Base-by-base conservation (phyloP, 176 grass and related monocot species). In the Elaeis guineensis region DNA sequence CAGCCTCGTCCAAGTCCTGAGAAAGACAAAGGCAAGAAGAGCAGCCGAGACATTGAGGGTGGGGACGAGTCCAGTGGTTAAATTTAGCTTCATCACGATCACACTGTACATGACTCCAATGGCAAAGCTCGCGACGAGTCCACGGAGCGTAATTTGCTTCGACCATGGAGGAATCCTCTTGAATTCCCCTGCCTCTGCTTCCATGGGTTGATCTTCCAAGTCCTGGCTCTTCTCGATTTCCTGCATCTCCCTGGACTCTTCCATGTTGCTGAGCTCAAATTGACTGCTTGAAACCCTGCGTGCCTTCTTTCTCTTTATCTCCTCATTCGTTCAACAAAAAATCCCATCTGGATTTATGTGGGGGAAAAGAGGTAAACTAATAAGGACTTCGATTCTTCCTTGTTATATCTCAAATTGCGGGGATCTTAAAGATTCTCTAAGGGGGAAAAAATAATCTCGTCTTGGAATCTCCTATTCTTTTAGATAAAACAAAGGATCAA, bases 31-130 rank as follows among this genome's bases (percentile, higher is more conserved):
- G 61, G 93, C 93, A 55, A 98, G 72, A 68, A 98, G 80, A 30
- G 84, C 93, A 49, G 87, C 93, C 16, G 93, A 98, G 32, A 98
- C 93, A 52, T 98, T 98, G 62, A 98, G 70, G 5, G 93, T 98
- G 39, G 93, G 84, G 16, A 83, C 74, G 56, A 92, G 81, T 24
- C 93, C 93, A 59, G 87, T 92, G 51, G 84, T 92, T 66, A 98
- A 88, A 59, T 73, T 86, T 6, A 98, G 75, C 76, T 98, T 98
- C 87, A 92, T 98, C 17, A 89, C 82, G 64, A 98, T 92, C 55
- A 98, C 93, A 22, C 73, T 86, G 87, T 89, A 92, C 28, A 98
- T 81, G 8, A 86, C 54, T 69, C 93, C 93, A 11, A 98, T 85
- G 8, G 70, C 61, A 52, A 83, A 55, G 54, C 84, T 86, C 1